Conservation (phyloP, 75 land plant genomes). For the Chamaecyparis obtusa region DNA sequence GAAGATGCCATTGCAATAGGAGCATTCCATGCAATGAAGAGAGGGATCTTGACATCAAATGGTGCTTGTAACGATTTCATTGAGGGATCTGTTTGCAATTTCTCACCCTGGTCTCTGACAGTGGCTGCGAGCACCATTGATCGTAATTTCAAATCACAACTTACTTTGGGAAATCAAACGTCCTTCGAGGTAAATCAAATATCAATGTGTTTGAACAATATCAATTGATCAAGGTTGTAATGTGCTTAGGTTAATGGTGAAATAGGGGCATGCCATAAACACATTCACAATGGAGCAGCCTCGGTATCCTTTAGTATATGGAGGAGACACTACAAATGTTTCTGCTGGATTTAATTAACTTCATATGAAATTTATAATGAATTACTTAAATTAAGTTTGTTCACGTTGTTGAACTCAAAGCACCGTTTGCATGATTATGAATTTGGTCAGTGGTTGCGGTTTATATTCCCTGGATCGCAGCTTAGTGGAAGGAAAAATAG, state of each 20-base stretch:
- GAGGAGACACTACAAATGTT: background rate
- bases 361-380: background rate
- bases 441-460: background rate
- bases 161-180: conserved; percentile 32
- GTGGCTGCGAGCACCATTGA: conserved; percentile 41
- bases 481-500: conserved; percentile 33
- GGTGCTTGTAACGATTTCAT: conserved; percentile 32
- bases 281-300: conserved; percentile 5
- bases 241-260: background rate
- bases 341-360: background rate
- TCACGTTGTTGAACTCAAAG: background rate
- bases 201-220: background rate
- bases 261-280: conserved; percentile 16
- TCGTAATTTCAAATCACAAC: conserved; percentile 17
- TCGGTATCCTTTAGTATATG: conserved; percentile 14
- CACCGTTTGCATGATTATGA: no score
- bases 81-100: conserved; percentile 7
- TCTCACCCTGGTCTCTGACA: conserved; percentile 39
- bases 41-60: conserved; percentile 17
- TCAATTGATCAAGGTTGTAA: background rate
- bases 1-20: conserved; percentile 30
- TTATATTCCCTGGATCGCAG: conserved; percentile 16
- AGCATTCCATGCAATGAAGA: conserved; percentile 42
- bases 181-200: conserved; percentile 16
- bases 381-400: background rate